phyloP scores from a whole-genome alignment of 139 green algal species.

The Coelastrella sp. region DNA sequence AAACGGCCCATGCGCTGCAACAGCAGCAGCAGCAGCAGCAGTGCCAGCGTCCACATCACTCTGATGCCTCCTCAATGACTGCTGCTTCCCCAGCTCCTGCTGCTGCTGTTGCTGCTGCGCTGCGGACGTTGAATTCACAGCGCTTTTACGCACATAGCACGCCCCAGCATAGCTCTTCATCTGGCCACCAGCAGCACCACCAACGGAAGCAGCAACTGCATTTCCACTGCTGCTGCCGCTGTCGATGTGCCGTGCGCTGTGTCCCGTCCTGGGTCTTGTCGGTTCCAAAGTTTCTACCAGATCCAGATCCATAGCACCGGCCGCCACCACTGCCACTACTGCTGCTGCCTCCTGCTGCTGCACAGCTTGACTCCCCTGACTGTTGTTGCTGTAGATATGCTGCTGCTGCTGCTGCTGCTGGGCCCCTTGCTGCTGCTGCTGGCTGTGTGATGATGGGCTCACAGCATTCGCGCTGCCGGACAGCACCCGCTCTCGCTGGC shows the following conservation, averaged over 20 bases:
- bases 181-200: not conserved
- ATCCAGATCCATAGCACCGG: not conserved
- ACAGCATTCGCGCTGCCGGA: too few species aligned
- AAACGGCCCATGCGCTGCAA: not conserved
- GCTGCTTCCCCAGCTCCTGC: too few species aligned
- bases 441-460: not conserved
- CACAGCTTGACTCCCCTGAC: not conserved
- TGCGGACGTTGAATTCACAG: not conserved
- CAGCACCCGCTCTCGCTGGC: not conserved
- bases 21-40: not conserved
- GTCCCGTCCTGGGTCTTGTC: not conserved
- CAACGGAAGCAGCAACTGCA: not conserved
- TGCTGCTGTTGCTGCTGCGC: not conserved
- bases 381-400: not conserved
- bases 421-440: not conserved
- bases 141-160: constrained; percentile 32
- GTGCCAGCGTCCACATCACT: not conserved
- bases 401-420: not conserved
- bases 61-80: too few species aligned
- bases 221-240: constrained; percentile 24
- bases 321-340: not conserved
- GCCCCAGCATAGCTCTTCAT: not conserved
- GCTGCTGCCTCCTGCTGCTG: not conserved
- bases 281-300: constrained; percentile 26
- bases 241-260: not conserved